phyloP scores from a whole-genome alignment of 75 land plant genomes.

The Picea sitchensis region DNA sequence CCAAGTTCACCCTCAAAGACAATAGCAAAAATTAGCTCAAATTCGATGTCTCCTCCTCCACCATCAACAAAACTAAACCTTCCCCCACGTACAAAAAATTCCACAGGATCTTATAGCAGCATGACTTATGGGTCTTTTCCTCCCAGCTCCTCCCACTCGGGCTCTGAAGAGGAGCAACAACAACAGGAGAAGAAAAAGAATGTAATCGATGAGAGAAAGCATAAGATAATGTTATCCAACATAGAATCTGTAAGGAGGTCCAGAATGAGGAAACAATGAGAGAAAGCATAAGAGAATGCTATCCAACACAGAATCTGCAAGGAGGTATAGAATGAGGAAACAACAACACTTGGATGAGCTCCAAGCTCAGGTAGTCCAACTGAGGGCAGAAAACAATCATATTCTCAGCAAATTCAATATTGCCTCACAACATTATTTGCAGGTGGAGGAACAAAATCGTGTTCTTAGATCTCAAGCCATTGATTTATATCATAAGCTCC shows the following conservation, averaged over 20 bases:
- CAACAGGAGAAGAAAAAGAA: background rate
- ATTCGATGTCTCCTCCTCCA: background rate
- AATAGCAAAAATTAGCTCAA: background rate
- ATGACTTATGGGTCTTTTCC: background rate
- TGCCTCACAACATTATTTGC: conserved; percentile 33
- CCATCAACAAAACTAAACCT: background rate
- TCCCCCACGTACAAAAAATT: background rate
- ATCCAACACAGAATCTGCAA: conserved; percentile 74
- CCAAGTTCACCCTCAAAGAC: background rate
- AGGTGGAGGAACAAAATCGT: conserved; percentile 49
- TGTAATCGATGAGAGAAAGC: conserved; percentile 4
- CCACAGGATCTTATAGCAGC: conserved; percentile 4
- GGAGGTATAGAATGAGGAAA: conserved; percentile 67
- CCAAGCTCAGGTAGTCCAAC: conserved; percentile 42
- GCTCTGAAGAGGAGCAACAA: conserved; percentile 36
- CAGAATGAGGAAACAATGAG: conserved; percentile 13
- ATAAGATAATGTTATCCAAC: too few relatives aligned
- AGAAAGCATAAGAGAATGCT: conserved; percentile 63
- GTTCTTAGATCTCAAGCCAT: conserved; percentile 47
- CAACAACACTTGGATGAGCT: conserved; percentile 71
- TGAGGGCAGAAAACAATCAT: conserved; percentile 46
- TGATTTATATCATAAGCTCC: conserved; percentile 53
- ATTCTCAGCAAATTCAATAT: conserved; percentile 38
- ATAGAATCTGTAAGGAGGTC: too few relatives aligned
- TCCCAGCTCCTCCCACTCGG: conserved; percentile 11